Evolutionary conservation across 2,329 filamentous ascomycete genomes (phyloP).

Genomic region (Cryphonectria japonica): DNA sequence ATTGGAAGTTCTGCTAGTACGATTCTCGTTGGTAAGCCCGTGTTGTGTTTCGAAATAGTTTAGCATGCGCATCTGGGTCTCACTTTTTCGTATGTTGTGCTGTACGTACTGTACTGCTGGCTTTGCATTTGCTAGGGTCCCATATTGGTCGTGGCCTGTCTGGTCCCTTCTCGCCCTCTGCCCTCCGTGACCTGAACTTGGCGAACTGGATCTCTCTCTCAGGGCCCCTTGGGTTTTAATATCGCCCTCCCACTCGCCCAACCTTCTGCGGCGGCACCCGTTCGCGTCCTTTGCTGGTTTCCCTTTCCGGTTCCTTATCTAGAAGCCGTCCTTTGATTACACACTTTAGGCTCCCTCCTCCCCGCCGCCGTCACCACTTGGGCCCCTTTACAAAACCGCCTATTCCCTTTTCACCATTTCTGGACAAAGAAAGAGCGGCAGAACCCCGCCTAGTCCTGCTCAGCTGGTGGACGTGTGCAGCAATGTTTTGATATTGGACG

Average conservation of each 20-base stretch:
- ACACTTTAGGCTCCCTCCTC: not conserved
- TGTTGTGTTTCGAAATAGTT: slow-evolving; percentile 25
- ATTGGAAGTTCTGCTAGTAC: not conserved
- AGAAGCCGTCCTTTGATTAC: slow-evolving; percentile 1
- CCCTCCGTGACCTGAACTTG: not conserved
- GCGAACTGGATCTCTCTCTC: not conserved
- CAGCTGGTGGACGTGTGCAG: not conserved
- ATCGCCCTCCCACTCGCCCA: not conserved
- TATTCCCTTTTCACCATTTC: slow-evolving; percentile 13
- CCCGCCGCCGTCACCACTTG: not conserved
- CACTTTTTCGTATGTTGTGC: not conserved
- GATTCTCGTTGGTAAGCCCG: slow-evolving; percentile 6
- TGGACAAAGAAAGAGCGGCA: slow-evolving; percentile 14
- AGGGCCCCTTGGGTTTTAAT: not conserved
- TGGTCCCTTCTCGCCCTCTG: slow-evolving; percentile 1
- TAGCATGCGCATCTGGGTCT: slow-evolving; percentile 9
- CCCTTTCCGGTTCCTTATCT: slow-evolving; percentile 8
- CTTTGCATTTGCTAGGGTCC: not conserved
- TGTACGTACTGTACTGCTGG: not conserved
- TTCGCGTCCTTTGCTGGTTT: slow-evolving; percentile 5
- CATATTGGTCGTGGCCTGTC: not conserved
- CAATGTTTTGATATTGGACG: slow-evolving; percentile 21
- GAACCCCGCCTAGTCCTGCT: not conserved
- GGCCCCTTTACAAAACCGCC: not conserved
- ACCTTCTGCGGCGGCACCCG: not conserved